These are phyloP conservation scores for Kodamaea neixiangensis DNA, from an alignment of 805 yeast species.

Conservation along the genomic window DNA sequence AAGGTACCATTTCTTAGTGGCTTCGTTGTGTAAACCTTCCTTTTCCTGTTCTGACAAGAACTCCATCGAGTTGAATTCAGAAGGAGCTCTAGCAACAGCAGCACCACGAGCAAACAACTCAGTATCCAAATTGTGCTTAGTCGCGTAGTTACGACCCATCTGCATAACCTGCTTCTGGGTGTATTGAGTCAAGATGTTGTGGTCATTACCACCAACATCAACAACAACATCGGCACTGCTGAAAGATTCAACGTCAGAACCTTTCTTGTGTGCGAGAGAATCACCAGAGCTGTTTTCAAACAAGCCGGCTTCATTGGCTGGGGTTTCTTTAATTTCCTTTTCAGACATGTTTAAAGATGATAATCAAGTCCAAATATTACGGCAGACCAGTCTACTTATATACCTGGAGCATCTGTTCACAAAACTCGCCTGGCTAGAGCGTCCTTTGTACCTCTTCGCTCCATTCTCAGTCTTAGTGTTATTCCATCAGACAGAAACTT, in stretches of 20 bases:
- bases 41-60: slow-evolving; percentile 49
- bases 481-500: not conserved
- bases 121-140: slow-evolving; percentile 53
- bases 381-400: not conserved
- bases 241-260: slow-evolving; percentile 5
- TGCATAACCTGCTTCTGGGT: slow-evolving; percentile 62
- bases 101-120: slow-evolving; percentile 66
- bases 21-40: slow-evolving; percentile 51
- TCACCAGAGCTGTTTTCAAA: slow-evolving; percentile 9
- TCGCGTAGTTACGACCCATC: slow-evolving; percentile 70
- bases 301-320: slow-evolving; percentile 7
- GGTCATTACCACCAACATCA: slow-evolving; percentile 14
- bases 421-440: not conserved
- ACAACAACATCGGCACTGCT: slow-evolving; percentile 17
- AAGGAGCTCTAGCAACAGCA: slow-evolving; percentile 57
- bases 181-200: slow-evolving; percentile 57
- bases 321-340: not conserved
- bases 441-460: not conserved
- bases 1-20: slow-evolving; percentile 41
- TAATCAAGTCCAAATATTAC: not conserved
- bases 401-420: not conserved
- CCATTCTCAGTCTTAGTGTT: not conserved
- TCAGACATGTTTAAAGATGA: slow-evolving; percentile 4
- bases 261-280: slow-evolving; percentile 4
- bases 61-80: slow-evolving; percentile 56